phyloP scores from a whole-genome alignment of 2,329 filamentous ascomycete genomes.

The Hysterium pulicare region DNA sequence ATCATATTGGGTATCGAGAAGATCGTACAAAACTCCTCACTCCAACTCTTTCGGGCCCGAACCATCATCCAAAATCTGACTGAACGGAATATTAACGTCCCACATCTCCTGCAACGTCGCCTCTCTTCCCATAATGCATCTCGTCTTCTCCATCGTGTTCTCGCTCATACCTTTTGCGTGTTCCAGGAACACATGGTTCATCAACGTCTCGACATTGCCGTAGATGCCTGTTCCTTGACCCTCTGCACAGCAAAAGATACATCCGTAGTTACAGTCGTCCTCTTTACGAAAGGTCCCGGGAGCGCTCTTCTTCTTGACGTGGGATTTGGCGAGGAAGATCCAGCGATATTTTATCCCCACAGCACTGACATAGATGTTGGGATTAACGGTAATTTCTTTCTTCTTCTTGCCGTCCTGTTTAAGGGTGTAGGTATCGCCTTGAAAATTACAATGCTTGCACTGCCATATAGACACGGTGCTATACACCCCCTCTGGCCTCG shows the following conservation, averaged over 20 bases:
- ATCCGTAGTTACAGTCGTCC: conserved; percentile 31
- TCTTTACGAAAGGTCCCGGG: neutral
- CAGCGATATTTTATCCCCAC: conserved; percentile 35
- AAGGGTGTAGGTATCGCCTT: conserved; percentile 20
- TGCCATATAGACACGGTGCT: conserved; percentile 31
- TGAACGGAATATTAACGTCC: conserved; percentile 35
- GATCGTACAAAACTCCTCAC: no score
- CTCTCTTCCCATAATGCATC: conserved; percentile 34
- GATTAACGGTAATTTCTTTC: conserved; percentile 27
- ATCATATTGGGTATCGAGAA: no score
- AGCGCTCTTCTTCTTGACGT: conserved; percentile 20
- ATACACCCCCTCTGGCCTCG: conserved; percentile 34
- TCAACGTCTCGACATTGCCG: conserved; percentile 37
- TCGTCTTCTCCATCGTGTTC: conserved; percentile 26
- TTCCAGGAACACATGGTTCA: conserved; percentile 36
- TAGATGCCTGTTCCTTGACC: conserved; percentile 31
- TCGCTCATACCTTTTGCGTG: conserved; percentile 30
- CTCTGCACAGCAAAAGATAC: conserved; percentile 33
- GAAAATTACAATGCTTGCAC: conserved; percentile 34
- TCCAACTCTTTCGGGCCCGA: no score
- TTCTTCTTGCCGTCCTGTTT: conserved; percentile 18
- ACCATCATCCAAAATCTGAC: neutral
- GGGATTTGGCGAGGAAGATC: conserved; percentile 38
- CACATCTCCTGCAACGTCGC: conserved; percentile 31
- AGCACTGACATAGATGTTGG: conserved; percentile 21